Conservation (phyloP, 805 yeast genomes). For the Sporopachydermia quercuum region DNA sequence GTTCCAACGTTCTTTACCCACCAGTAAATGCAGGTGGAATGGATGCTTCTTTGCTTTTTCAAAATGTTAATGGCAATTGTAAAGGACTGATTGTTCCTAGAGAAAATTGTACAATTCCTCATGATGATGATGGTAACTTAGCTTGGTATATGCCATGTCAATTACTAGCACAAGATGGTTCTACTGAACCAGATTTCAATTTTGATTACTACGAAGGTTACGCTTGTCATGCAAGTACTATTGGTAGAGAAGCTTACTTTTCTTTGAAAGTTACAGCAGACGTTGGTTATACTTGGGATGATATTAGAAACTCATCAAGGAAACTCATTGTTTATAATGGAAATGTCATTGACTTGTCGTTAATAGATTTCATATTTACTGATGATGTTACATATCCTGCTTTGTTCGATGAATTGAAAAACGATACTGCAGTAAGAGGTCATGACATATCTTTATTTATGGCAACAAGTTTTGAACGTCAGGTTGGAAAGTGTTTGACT, state of each 20-base stretch:
- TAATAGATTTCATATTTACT: slow-evolving; percentile 59
- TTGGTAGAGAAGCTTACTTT: slow-evolving; percentile 59
- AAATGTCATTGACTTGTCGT: slow-evolving; percentile 65
- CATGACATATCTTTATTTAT: slow-evolving; percentile 68
- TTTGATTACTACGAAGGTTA: slow-evolving; percentile 57
- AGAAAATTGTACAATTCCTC: slow-evolving; percentile 57
- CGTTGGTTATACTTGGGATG: slow-evolving; percentile 85
- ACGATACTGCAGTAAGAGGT: slow-evolving; percentile 45
- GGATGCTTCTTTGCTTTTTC: slow-evolving; percentile 76
- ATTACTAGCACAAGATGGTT: slow-evolving; percentile 52
- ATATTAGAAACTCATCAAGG: slow-evolving; percentile 50
- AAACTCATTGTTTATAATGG: slow-evolving; percentile 84
- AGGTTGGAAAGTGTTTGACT: slow-evolving; percentile 64
- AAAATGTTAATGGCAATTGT: slow-evolving; percentile 87
- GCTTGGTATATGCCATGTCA: slow-evolving; percentile 98
- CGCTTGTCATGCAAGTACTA: slow-evolving; percentile 74
- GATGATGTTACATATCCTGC: slow-evolving; percentile 62
- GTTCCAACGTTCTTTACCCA: slow-evolving; percentile 65
- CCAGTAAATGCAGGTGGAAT: slow-evolving; percentile 79
- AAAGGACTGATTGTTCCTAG: slow-evolving; percentile 61
- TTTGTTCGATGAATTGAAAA: slow-evolving; percentile 47
- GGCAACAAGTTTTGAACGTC: slow-evolving; percentile 47
- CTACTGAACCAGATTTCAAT: slow-evolving; percentile 50
- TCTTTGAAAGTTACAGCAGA: slow-evolving; percentile 46
- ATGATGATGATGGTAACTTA: slow-evolving; percentile 38